These are phyloP conservation scores for Trypanosoma avium DNA, from an alignment of 208 protist species.

Conservation along the genomic window DNA sequence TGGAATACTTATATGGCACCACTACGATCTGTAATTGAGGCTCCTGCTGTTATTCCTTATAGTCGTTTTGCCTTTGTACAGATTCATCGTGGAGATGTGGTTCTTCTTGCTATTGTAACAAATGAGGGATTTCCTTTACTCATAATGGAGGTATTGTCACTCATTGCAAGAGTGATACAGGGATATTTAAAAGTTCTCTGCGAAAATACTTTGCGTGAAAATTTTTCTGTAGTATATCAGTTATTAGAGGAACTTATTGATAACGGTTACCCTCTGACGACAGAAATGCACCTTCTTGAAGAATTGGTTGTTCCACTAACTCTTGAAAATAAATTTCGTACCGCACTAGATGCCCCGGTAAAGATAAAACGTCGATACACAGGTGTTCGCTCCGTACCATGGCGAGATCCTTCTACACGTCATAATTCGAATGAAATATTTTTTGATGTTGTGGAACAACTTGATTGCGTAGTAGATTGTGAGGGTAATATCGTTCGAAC, in stretches of 20 bases:
- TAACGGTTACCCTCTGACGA: conserved; percentile 91
- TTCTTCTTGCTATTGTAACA: conserved; percentile 62
- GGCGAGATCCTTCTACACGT: conserved; percentile 70
- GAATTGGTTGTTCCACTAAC: conserved; percentile 86
- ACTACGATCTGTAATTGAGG: conserved; percentile 35
- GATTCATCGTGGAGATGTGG: conserved; percentile 68
- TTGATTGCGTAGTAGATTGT: conserved; percentile 84
- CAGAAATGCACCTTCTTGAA: conserved; percentile 79
- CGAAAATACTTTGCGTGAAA: conserved; percentile 81
- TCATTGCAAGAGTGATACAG: conserved; percentile 63
- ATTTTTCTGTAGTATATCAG: conserved; percentile 92
- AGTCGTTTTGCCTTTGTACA: conserved; percentile 69
- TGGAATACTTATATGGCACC: conserved; percentile 63
- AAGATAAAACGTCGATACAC: conserved; percentile 19
- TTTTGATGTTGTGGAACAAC: conserved; percentile 89
- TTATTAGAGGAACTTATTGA: conserved; percentile 92
- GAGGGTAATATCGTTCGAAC: conserved; percentile 66
- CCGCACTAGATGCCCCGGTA: conserved; percentile 48
- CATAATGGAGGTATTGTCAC: conserved; percentile 70
- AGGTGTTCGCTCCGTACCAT: conserved; percentile 46
- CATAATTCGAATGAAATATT: conserved; percentile 91
- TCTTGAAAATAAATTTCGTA: conserved; percentile 79
- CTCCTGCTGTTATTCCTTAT: conserved; percentile 53
- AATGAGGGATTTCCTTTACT: conserved; percentile 77
- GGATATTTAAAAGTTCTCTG: conserved; percentile 78